Evolutionary conservation across 352 stramenopile species (phyloP).

Genomic region (Globisporangium barbulae): DNA sequence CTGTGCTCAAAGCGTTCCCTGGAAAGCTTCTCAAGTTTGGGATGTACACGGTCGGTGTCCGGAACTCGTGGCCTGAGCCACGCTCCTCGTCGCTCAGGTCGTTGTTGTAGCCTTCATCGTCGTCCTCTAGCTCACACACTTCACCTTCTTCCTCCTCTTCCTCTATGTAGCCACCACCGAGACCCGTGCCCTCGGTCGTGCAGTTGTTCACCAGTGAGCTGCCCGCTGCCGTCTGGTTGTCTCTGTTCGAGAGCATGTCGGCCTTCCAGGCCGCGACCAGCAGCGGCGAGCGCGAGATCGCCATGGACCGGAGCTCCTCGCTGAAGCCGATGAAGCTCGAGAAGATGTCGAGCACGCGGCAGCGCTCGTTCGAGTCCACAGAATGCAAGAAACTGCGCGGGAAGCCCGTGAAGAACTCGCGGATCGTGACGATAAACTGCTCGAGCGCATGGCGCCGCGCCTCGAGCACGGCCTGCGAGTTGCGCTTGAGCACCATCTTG

Average conservation of each 20-base stretch:
- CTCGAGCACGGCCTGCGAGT: constrained; percentile 30
- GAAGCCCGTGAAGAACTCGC: constrained; percentile 50
- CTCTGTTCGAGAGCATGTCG: constrained; percentile 14
- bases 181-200: background rate
- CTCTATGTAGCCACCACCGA: background rate
- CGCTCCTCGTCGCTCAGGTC: constrained; percentile 16
- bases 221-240: background rate
- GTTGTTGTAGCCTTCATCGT: constrained; percentile 5
- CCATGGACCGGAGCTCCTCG: constrained; percentile 24
- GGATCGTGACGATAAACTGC: constrained; percentile 40
- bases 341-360: constrained; percentile 39
- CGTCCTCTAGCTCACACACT: background rate
- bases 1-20: background rate
- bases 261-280: constrained; percentile 21
- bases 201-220: constrained; percentile 7
- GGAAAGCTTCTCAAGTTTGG: constrained; percentile 3
- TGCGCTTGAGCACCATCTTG: constrained; percentile 47
- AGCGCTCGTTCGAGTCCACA: constrained; percentile 36
- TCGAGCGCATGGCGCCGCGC: constrained; percentile 44
- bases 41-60: constrained; percentile 13
- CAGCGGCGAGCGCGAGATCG: constrained; percentile 18
- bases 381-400: constrained; percentile 42
- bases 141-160: background rate
- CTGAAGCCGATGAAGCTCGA: constrained; percentile 43
- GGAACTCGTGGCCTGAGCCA: background rate